Evolutionary conservation across 2,329 filamentous ascomycete genomes (phyloP).

Genomic region (Paecilomyces variotii): DNA sequence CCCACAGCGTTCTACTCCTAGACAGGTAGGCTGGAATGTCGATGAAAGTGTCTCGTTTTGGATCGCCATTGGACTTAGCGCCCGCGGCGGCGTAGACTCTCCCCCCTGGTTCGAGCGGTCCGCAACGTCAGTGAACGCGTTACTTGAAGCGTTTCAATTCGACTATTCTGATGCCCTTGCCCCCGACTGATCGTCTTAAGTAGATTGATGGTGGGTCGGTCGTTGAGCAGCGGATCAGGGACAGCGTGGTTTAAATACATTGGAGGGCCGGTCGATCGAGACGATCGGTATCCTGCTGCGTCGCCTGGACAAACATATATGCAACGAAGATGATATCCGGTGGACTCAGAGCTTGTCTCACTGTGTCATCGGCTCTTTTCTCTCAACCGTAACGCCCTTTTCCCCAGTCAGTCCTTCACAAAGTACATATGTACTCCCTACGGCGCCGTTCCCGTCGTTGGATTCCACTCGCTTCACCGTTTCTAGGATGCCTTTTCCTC

Average conservation of each 20-base stretch:
- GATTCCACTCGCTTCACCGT: constrained; percentile 43
- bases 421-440: constrained; percentile 36
- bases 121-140: neutral
- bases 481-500: constrained; percentile 49
- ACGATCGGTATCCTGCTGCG: neutral
- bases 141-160: neutral
- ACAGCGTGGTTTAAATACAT: neutral
- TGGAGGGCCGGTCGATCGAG: neutral
- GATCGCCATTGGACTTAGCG: neutral
- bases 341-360: neutral
- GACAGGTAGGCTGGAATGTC: neutral
- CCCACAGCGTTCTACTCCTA: too few species aligned
- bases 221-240: neutral
- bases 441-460: constrained; percentile 26
- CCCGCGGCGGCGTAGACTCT: neutral
- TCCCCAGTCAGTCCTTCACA: neutral
- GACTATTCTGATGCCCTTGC: neutral
- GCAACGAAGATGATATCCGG: neutral
- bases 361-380: neutral
- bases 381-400: neutral
- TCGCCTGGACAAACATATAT: neutral
- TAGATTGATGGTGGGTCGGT: neutral
- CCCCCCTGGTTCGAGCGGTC: neutral
- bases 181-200: neutral
- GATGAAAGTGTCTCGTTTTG: neutral